Percentiles rank a stretch among this genome's conserved stretches.
Evolutionary conservation across 768 basidiomycete species (phyloP).

Genomic region (Hygrophoropsis aurantiaca): DNA sequence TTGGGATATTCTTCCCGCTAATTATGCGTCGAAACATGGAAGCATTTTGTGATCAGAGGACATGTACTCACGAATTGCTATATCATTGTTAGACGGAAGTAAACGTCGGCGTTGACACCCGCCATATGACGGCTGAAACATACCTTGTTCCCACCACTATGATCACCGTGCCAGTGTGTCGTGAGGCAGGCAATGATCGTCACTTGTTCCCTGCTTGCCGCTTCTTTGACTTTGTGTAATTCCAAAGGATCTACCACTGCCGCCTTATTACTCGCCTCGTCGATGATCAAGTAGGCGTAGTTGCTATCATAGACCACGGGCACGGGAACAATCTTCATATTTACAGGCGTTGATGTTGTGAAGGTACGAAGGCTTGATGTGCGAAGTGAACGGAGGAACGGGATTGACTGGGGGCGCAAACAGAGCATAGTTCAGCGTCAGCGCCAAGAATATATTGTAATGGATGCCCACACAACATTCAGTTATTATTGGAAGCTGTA

Average conservation of each 20-base stretch:
- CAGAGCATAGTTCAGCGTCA: background rate
- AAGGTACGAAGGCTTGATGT: slow-evolving; percentile 15
- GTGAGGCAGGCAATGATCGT: slow-evolving; percentile 74
- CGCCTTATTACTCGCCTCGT: slow-evolving; percentile 63
- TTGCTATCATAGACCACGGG: slow-evolving; percentile 75
- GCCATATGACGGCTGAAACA: slow-evolving; percentile 9
- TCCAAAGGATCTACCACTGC: slow-evolving; percentile 84
- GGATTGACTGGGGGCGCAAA: slow-evolving; percentile 4
- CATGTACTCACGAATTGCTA: slow-evolving; percentile 29
- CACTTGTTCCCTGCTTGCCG: slow-evolving; percentile 62
- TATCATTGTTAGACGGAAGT: too few relatives aligned
- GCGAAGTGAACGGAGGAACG: slow-evolving; percentile 2
- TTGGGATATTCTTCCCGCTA: slow-evolving; percentile 45
- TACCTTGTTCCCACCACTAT: slow-evolving; percentile 85
- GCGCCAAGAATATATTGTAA: too few relatives aligned
- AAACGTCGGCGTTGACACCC: background rate
- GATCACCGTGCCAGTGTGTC: slow-evolving; percentile 92
- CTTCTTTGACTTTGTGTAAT: slow-evolving; percentile 62
- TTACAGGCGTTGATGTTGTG: slow-evolving; percentile 13
- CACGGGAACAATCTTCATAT: slow-evolving; percentile 77
- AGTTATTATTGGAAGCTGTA: too few relatives aligned
- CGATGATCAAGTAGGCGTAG: slow-evolving; percentile 82
- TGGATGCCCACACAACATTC: too few relatives aligned
- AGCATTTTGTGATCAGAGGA: background rate
- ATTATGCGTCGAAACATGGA: slow-evolving; percentile 19